Evolutionary conservation across 2,329 filamentous ascomycete species (phyloP), one percentile per base, ranked within the genome.

Genomic region (Cordyceps farinosa): DNA sequence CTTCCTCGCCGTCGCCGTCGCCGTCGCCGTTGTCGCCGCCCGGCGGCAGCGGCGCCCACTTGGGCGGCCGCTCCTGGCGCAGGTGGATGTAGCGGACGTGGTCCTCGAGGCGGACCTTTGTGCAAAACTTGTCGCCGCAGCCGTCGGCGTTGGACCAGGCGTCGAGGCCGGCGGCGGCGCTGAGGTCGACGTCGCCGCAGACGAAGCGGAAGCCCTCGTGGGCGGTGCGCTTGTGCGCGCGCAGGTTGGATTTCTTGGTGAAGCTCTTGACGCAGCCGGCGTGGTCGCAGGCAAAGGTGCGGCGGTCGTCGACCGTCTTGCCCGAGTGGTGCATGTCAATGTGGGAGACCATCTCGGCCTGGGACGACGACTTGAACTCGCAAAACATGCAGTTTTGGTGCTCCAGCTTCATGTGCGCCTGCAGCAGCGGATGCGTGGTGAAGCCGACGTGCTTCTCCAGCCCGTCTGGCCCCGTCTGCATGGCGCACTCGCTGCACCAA

Each of bases 61-160:
- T 64, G 63, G 70, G 80, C 11, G 70, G 80, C 13, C 84, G 79
- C 62, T 79, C 76, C 17, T 76, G 70, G n/a, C 87, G 86, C 32
- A 97, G 79, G 73, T 98, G 94, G 29, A 91, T 84, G 54, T 89
- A 92, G 27, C 91, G 87, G 51, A 97, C 83, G 72, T 98, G 94
- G 67, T 95, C 90, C 73, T 94, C 90, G 0, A 97, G 82, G 36
- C 87, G 87, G 22, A 86, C 83, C 74, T 96, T 97, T 65, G 89
- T 90, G 64, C 85, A 84, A 70, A 96, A 95, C 42, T 84, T 83
- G 65, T 87, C 84, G 2, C 89, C 90, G 71, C 94, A 98, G 17
- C 89, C 90, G 57, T 87, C 81, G 10, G 82, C 76, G 29, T 82
- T 83, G 63, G 84, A 79, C 89, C 92, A 96, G 6, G 75, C 79